These are phyloP conservation scores for Fraxinus anomala DNA, from an alignment of 257 asterid species.

Conservation along the genomic window DNA sequence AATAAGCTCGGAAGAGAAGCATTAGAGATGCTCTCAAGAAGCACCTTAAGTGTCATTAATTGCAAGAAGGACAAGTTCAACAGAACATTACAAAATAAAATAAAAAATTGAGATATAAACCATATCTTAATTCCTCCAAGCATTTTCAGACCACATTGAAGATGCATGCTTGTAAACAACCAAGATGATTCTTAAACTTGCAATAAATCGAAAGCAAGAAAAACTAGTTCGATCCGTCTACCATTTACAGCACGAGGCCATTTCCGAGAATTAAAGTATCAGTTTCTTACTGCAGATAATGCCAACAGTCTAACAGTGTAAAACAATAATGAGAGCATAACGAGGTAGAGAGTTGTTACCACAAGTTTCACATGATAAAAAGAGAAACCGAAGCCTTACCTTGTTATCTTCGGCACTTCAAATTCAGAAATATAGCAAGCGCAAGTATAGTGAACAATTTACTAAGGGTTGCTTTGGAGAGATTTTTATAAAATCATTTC, in stretches of 20 bases:
- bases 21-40: background rate
- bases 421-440: conserved; percentile 1
- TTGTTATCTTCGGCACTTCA: background rate
- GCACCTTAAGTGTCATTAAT: background rate
- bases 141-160: background rate
- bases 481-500: too few species aligned
- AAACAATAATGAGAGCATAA: background rate
- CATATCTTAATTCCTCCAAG: background rate
- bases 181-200: background rate
- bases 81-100: background rate
- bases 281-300: background rate
- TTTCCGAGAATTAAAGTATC: background rate
- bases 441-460: too few species aligned
- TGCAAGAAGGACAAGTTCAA: background rate
- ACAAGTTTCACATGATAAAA: background rate
- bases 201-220: background rate
- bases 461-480: background rate
- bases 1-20: background rate
- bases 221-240: background rate
- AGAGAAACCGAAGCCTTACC: background rate
- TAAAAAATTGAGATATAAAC: background rate
- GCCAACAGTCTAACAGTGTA: background rate
- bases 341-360: background rate
- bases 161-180: background rate
- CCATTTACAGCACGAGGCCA: background rate